These are phyloP conservation scores for Eucalyptus curtisii DNA, from an alignment of 345 rosid genomes.

Conservation along the genomic window DNA sequence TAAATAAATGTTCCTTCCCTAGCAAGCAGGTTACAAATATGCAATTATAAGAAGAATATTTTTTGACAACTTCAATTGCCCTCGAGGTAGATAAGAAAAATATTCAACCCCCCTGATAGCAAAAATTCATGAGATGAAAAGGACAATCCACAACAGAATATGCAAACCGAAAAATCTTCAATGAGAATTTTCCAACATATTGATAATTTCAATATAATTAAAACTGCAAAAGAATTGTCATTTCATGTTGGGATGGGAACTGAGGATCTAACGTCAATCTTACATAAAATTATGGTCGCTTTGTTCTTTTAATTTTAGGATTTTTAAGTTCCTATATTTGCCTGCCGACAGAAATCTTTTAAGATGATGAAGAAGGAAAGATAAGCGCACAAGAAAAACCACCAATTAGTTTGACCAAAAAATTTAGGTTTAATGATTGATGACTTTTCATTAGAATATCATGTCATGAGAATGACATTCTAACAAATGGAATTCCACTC, in stretches of 20 bases:
- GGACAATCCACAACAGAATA: neutral
- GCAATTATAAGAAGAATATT: neutral
- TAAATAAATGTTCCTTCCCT: neutral
- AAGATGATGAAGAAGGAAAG: neutral
- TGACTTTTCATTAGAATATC: neutral
- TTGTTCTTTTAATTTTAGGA: neutral
- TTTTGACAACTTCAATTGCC: neutral
- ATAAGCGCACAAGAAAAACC: neutral
- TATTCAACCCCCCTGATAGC: neutral
- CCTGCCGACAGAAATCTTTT: neutral
- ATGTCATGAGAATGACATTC: conserved; percentile 28
- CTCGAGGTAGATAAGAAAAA: neutral
- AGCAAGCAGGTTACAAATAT: neutral
- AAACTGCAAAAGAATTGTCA: neutral
- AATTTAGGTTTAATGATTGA: neutral
- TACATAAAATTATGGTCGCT: neutral
- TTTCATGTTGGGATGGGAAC: neutral
- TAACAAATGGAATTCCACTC: conserved; percentile 12
- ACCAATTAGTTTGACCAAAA: conserved; percentile 16
- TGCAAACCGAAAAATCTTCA: neutral
- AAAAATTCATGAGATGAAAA: neutral
- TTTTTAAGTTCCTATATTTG: neutral
- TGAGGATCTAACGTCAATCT: neutral
- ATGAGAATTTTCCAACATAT: neutral
- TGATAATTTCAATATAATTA: neutral